phyloP scores from a whole-genome alignment of 2,329 filamentous ascomycete genomes.

The Metarhizium humberi region DNA sequence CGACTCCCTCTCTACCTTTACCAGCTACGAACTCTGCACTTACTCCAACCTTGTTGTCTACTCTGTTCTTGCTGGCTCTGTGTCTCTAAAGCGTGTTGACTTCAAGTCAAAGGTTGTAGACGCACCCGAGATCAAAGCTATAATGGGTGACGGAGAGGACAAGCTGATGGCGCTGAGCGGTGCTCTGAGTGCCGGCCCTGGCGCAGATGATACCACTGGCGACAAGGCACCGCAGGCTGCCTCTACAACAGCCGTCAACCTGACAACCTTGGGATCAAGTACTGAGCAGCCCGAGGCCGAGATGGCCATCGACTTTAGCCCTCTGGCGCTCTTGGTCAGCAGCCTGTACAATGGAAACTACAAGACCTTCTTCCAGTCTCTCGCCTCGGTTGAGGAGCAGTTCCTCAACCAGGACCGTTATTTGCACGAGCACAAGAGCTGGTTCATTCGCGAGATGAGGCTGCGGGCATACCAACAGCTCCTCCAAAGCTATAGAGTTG shows the following conservation, averaged over 20 bases:
- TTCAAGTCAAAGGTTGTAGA: conserved; percentile 99
- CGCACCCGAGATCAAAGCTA: conserved; percentile 95
- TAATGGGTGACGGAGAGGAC: conserved; percentile 82
- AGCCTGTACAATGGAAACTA: conserved; percentile 93
- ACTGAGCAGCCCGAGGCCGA: conserved; percentile 70
- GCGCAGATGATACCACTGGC: conserved; percentile 69
- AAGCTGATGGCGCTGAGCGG: conserved; percentile 76
- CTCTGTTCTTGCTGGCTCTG: conserved; percentile 86
- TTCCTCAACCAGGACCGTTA: conserved; percentile 94
- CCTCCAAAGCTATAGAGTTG: conserved; percentile 92
- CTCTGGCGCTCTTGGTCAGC: conserved; percentile 78
- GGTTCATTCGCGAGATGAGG: conserved; percentile 98
- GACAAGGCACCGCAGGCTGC: conserved; percentile 41
- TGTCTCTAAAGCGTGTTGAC: conserved; percentile 91
- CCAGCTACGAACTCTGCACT: conserved; percentile 95
- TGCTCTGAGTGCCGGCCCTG: conserved; percentile 70
- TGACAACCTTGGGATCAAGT: conserved; percentile 70
- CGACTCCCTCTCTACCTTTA: conserved; percentile 96
- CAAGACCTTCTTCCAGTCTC: conserved; percentile 82
- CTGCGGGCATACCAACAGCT: conserved; percentile 94
- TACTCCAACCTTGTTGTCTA: conserved; percentile 94
- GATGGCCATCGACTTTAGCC: conserved; percentile 76
- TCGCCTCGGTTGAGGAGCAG: conserved; percentile 83
- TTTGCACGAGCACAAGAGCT: conserved; percentile 87
- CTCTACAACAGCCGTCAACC: conserved; percentile 65